A percentile compares a stretch with the other conserved stretches of the same genome.
Conservation (phyloP, 805 yeast genomes). For the Candida quercuum region DNA sequence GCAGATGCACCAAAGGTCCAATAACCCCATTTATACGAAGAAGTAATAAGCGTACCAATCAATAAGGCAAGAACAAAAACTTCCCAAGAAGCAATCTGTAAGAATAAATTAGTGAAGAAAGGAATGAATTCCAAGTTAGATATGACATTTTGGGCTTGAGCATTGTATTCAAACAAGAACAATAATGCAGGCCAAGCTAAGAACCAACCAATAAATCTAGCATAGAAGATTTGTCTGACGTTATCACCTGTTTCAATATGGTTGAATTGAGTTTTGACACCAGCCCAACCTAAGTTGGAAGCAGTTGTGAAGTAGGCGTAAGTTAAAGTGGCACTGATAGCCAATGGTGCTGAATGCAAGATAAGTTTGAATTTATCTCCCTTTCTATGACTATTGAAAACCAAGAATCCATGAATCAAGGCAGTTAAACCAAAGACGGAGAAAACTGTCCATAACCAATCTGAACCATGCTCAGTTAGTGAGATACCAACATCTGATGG, state of each 20-base stretch:
- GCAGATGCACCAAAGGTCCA: conserved; percentile 48
- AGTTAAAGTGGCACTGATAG: conserved; percentile 37
- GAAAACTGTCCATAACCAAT: conserved; percentile 65
- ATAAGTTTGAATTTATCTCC: conserved; percentile 25
- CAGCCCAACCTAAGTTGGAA: conserved; percentile 52
- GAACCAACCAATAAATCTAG: conserved; percentile 54
- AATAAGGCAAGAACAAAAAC: conserved; percentile 48
- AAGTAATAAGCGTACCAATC: conserved; percentile 48
- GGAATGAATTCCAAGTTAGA: conserved; percentile 12
- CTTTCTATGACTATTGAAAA: conserved; percentile 16
- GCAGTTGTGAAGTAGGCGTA: conserved; percentile 50
- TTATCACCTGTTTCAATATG: conserved; percentile 34
- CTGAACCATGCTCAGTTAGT: conserved; percentile 53
- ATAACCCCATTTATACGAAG: conserved; percentile 67
- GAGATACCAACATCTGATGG: conserved; percentile 39
- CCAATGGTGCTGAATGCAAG: conserved; percentile 36
- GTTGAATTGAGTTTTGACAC: conserved; percentile 40
- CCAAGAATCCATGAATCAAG: conserved; percentile 20
- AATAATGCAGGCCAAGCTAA: conserved; percentile 43
- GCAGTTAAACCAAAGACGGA: conserved; percentile 38
- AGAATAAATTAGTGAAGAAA: conserved; percentile 25
- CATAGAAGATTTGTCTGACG: conserved; percentile 50
- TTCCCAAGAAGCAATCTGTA: conserved; percentile 39
- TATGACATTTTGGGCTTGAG: conserved; percentile 15
- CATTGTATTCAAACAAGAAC: conserved; percentile 25